These are phyloP conservation scores for Trametes meyenii DNA, from an alignment of 768 basidiomycete species.

Conservation along the genomic window DNA sequence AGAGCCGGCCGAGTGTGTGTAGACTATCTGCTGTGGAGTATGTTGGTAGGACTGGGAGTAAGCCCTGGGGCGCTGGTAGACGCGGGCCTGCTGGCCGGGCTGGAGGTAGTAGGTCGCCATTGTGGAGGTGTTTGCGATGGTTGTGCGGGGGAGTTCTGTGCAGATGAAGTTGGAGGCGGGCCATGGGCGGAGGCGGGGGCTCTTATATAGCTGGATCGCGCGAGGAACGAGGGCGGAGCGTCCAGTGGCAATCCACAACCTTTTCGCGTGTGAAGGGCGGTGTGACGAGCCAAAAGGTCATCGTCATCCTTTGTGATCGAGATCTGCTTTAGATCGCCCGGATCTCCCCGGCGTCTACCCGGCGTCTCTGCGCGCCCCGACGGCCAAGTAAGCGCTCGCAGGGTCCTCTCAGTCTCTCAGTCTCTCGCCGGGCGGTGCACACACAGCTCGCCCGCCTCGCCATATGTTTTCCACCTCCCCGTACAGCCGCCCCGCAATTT, in stretches of 20 bases:
- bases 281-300: conserved; percentile 1
- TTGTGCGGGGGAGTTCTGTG: not conserved
- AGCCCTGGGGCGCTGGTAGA: conserved; percentile 27
- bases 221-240: not conserved
- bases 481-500: conserved; percentile 1
- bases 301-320: conserved; percentile 17
- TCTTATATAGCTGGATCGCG: not conserved
- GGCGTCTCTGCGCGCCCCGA: not conserved
- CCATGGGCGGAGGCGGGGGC: not conserved
- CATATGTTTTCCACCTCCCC: conserved; percentile 2
- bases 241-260: conserved; percentile 19
- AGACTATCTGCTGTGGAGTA: conserved; percentile 26
- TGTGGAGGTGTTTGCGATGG: not conserved
- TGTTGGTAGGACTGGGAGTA: conserved; percentile 28
- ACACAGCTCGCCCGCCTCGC: conserved; percentile 1
- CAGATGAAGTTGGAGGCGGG: not conserved
- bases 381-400: no score
- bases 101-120: conserved; percentile 34
- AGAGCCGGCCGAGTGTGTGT: conserved; percentile 22
- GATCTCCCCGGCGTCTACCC: conserved; percentile 12
- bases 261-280: conserved; percentile 16
- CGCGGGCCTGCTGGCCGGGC: conserved; percentile 23
- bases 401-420: no score
- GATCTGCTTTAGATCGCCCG: conserved; percentile 11
- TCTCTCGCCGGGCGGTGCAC: not conserved